Base-by-base conservation (phyloP, 1,139 yeast species). In the Hemisphaericaspora xylanilytica region DNA sequence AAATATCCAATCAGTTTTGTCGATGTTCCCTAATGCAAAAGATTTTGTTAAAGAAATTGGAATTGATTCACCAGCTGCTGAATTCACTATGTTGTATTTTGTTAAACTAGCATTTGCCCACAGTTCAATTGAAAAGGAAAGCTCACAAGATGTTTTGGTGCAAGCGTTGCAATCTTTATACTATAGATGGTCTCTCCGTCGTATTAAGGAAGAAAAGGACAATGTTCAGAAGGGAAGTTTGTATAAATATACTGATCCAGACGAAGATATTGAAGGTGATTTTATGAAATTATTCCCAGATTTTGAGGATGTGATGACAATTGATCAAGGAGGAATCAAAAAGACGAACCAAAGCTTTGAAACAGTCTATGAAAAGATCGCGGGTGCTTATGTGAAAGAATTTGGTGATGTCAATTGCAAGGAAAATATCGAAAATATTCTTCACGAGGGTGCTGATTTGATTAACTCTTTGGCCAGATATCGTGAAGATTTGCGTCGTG, bases 231-330 rank as follows among this genome's bases (percentile, higher is more conserved):
- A 78, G 35, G 78, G 78, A 1, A 80, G 83, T 18, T 66, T 85
- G 35, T 85, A 76, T 59, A 81, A 74, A 52, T 86, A 75, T 55
- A 75, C 68, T 21, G 83, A 84, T 44, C 75, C 78, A 2, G 77
- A 78, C 4, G 75, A 71, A 26, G 87, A 85, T 48, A 73, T 78
- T 9, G 94, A 85, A 45, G 80, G 73, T 18, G 97, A 89, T 40
- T 87, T 90, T 61, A 75, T 67, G 52, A 57, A 59, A 20, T 60
- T 90, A 62, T 92, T 92, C 72, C 97, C 97, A 0, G 96, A 88
- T 53, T 88, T 78, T 51, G 96, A 88, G 35, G 87, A 84, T 4
- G 66, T 77, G 3, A 53, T 79, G 39, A 78, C 72, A 22, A 52
- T 62, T 9, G 65, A 61, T 9, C 35, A 28, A 15, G 37, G 33